Conservation (phyloP, 2,329 filamentous ascomycete species). For the Mariannaea sp. region DNA sequence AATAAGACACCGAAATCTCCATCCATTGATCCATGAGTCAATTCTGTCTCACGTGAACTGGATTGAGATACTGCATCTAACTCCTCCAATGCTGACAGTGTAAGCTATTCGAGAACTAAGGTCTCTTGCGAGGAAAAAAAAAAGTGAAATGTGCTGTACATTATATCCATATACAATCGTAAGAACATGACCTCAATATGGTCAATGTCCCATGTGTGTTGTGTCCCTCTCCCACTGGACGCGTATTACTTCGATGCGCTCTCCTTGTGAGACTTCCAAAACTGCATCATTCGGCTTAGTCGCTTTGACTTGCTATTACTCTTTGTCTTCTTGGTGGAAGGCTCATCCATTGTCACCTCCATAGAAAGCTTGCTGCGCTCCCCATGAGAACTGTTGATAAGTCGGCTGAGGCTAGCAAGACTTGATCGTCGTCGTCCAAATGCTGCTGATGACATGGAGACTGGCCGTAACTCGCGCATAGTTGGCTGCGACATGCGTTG, state of each 20-base stretch:
- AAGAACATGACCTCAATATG: constrained; percentile 31
- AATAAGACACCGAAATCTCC: constrained; percentile 18
- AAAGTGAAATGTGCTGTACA: constrained; percentile 43
- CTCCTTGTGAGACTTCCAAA: constrained; percentile 70
- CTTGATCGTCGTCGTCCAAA: constrained; percentile 75
- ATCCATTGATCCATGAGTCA: constrained; percentile 18
- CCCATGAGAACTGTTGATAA: constrained; percentile 76
- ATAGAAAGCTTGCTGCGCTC: constrained; percentile 77
- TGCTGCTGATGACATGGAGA: constrained; percentile 64
- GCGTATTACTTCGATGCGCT: constrained; percentile 32
- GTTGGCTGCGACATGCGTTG: constrained; percentile 54
- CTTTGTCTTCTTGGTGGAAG: constrained; percentile 59
- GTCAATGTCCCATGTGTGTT: constrained; percentile 22
- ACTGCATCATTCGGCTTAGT: constrained; percentile 76
- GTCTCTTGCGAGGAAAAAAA: constrained; percentile 13
- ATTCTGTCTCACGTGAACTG: constrained; percentile 18
- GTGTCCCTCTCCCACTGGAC: neutral
- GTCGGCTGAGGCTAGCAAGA: constrained; percentile 74
- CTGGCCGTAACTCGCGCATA: constrained; percentile 61
- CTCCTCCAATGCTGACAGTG: constrained; percentile 13
- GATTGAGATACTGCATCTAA: constrained; percentile 2
- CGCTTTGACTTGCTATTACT: constrained; percentile 66
- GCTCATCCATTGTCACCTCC: constrained; percentile 65
- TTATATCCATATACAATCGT: constrained; percentile 46
- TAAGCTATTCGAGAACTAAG: constrained; percentile 10